Percentiles rank a stretch among this genome's conserved stretches.
Evolutionary conservation across 805 yeast species (phyloP).

Genomic region (Kregervanrija pseudodelftensis): DNA sequence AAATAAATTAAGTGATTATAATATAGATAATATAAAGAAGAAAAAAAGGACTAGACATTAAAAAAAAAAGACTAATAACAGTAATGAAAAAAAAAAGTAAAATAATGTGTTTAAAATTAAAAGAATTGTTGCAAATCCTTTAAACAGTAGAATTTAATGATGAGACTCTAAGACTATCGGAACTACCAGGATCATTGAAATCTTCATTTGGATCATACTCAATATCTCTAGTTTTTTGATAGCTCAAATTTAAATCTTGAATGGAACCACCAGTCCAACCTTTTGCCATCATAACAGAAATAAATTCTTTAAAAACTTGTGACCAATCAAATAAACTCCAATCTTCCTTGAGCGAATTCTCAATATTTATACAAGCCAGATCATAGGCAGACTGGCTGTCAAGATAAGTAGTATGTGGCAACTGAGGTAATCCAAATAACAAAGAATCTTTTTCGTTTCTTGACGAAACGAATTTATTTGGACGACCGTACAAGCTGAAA

Average conservation of each 20-base stretch:
- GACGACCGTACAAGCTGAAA: constrained; percentile 69
- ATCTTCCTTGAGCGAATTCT: constrained; percentile 25
- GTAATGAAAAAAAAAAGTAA: too few species aligned
- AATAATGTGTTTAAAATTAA: too few species aligned
- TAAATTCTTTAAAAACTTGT: constrained; percentile 31
- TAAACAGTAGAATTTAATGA: too few species aligned
- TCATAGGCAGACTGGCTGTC: constrained; percentile 26
- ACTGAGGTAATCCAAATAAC: constrained; percentile 65
- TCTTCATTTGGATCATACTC: constrained; percentile 28
- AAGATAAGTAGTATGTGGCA: constrained; percentile 61
- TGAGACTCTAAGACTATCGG: too few species aligned
- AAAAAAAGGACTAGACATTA: too few species aligned
- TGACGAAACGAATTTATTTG: constrained; percentile 51
- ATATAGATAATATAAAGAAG: too few species aligned
- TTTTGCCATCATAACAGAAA: constrained; percentile 24
- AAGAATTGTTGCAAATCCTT: too few species aligned
- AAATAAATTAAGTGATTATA: too few species aligned
- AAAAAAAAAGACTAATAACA: too few species aligned
- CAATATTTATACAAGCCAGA: constrained; percentile 25
- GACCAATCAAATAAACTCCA: constrained; percentile 30
- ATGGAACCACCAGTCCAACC: constrained; percentile 32
- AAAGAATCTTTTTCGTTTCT: constrained; percentile 48
- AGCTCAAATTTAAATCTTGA: constrained; percentile 25
- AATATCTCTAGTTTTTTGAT: constrained; percentile 12
- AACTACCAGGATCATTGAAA: constrained; percentile 13